Base-by-base conservation (phyloP, 768 basidiomycete genomes). In the Erythrobasidium yunnanense region DNA sequence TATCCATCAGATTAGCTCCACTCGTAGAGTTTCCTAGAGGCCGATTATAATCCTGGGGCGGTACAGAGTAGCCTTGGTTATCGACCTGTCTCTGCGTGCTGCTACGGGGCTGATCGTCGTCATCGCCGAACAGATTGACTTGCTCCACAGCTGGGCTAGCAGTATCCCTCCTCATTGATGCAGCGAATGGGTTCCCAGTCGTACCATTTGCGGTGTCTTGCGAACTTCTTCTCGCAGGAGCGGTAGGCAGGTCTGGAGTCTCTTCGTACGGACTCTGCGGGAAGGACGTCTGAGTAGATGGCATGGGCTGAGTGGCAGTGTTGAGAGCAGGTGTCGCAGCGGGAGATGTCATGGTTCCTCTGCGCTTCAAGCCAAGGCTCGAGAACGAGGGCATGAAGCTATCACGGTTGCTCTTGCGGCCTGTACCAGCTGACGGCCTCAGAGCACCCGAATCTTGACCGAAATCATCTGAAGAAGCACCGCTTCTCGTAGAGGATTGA, bases 41-140 rank as follows among this genome's bases (percentile, higher is more conserved):
- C 27, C 76, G 70, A 63, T 77, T 76, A 47, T 78, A 74, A 50
- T 78, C 76, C 0, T 73, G 69, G 3, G 78, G 78, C 8, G 78
- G 75, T 1, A 78, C 73, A 4, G 76, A 75, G 73, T 75, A 79
- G 1, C 78, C 78, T 45, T 78, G 77, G 1, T 71, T 71, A 34
- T 79, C 78, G 18, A 78, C 76, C 30, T 34, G 54, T 4, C 4
- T 2, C 18, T 27, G 42, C 23, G 38, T 58, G 42, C 33, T 58
- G 33, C n/a, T 58, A 4, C 23, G 17, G 20, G 23, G 23, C 23
- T 45, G 8, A 45, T 38, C 20, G 20, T n/a, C n/a, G n/a, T 45
- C 42, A 27, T 32, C 46, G 33, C 27, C 42, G 17, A 38, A 42
- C 38, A 42, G 11, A 42, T 42, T n/a, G 38, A 42, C 38, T n/a